A percentile compares a stretch with the other conserved stretches of the same genome.
These are phyloP conservation scores for Hibiscus trionum DNA, from an alignment of 345 rosid genomes.

Conservation along the genomic window DNA sequence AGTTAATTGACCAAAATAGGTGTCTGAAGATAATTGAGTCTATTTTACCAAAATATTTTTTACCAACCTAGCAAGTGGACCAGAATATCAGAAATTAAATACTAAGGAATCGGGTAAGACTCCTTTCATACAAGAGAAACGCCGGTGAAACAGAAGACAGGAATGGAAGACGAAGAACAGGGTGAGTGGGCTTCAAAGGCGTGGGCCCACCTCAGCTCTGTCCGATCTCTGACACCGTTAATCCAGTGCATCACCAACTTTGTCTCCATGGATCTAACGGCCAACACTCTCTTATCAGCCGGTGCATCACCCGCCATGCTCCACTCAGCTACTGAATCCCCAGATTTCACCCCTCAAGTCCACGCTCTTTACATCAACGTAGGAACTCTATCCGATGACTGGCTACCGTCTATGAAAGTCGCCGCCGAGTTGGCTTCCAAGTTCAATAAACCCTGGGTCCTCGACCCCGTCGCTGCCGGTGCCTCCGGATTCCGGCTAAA, in stretches of 20 bases:
- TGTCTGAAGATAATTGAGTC: too few relatives aligned
- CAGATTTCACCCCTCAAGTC: slow-evolving; percentile 67
- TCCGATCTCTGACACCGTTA: slow-evolving; percentile 53
- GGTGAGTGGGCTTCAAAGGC: slow-evolving; percentile 30
- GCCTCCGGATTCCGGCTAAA: slow-evolving; percentile 63
- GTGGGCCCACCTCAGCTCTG: slow-evolving; percentile 36
- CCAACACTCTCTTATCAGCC: slow-evolving; percentile 75
- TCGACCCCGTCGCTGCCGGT: slow-evolving; percentile 89
- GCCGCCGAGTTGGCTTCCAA: slow-evolving; percentile 48
- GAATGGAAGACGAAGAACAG: slow-evolving; percentile 1
- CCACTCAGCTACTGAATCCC: slow-evolving; percentile 56
- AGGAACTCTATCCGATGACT: slow-evolving; percentile 60
- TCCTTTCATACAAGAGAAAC: too few relatives aligned
- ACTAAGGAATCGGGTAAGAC: too few relatives aligned
- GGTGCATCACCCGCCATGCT: slow-evolving; percentile 97
- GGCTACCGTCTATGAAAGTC: slow-evolving; percentile 75
- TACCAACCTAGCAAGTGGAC: too few relatives aligned
- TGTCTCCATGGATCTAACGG: slow-evolving; percentile 87
- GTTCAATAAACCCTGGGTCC: slow-evolving; percentile 68
- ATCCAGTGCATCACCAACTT: slow-evolving; percentile 91
- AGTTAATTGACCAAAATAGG: too few relatives aligned
- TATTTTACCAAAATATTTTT: too few relatives aligned
- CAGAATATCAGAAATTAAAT: too few relatives aligned
- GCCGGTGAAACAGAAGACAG: not conserved
- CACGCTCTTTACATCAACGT: slow-evolving; percentile 69